Base-by-base conservation (phyloP, 257 asterid genomes). In the Petrea volubilis region DNA sequence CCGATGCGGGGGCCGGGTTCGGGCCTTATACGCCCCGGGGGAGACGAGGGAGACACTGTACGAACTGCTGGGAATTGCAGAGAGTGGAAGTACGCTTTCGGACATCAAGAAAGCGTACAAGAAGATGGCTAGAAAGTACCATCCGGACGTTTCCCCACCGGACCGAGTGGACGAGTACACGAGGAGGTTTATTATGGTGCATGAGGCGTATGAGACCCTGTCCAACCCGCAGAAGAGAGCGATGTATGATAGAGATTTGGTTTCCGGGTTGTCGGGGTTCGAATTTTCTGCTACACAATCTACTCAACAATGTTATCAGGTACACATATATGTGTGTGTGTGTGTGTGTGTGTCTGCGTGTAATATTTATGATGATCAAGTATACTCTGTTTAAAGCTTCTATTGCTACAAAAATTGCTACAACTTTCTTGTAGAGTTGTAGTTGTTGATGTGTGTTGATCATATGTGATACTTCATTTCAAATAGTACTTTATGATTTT, bases 71-170 rank as follows among this genome's bases (percentile, higher is more conserved):
- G 94, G 89, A 25, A 78, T 87, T 5, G 21, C 80, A 9, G 91
- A 78, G 28, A 75, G 41, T 5, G 88, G 78, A 5, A 69, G 71
- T 9, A 67, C 81, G 8, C 2, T 67, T 9, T 53, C 82, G 5
- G 92, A 88, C 17, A 86, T 88, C 0, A 88, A 88, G 28, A 82
- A 75, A 57, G 90, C 92, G 69, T 88, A 85, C 66, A 88, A 82
- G 18, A 55, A 74, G 28, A 78, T 82, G 81, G 92, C 92, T 1
- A 69, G 85, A 67, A 78, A 77, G 75, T 86, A 84, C 61, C 92
- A 88, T 57, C 95, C 95, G 11, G 92, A 88, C 67, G 87, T 84
- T 28, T 84, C 95, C 2, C 88, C 90, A n/a, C 85, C 85, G 80
- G 92, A 80, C 6, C 24, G 84, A 23, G 82, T 80, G 60, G 88